Evolutionary conservation across 768 basidiomycete species (phyloP).

Genomic region (Tulasnella sp.): DNA sequence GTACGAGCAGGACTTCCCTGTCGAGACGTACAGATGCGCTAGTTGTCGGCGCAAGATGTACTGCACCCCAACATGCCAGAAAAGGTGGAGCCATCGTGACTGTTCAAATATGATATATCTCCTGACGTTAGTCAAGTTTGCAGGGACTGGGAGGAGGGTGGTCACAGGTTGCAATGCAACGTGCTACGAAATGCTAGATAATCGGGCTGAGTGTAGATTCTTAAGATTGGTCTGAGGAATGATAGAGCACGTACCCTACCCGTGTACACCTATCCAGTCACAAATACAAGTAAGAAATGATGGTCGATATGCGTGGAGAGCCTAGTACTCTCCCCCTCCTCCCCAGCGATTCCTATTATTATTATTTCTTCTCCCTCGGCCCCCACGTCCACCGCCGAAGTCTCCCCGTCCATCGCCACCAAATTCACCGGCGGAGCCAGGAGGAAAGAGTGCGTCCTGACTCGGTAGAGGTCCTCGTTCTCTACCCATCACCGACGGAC

Average conservation of each 20-base stretch:
- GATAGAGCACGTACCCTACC: too few relatives aligned
- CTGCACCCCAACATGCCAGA: too few relatives aligned
- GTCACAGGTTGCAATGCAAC: constrained; percentile 42
- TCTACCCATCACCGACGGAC: constrained; percentile 45
- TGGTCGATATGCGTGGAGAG: constrained; percentile 39
- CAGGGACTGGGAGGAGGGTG: not conserved
- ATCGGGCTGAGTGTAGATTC: constrained; percentile 50
- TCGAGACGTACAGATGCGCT: too few relatives aligned
- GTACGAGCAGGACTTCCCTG: too few relatives aligned
- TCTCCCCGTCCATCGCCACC: constrained; percentile 27
- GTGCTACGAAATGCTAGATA: constrained; percentile 62
- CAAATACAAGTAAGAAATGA: too few relatives aligned
- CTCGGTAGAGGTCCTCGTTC: constrained; percentile 31
- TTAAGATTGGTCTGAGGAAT: too few relatives aligned
- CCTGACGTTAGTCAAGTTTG: not conserved
- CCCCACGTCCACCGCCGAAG: constrained; percentile 18
- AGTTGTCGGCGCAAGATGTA: too few relatives aligned
- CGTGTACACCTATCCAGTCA: too few relatives aligned
- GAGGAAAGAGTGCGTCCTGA: constrained; percentile 27
- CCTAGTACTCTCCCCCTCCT: constrained; percentile 39
- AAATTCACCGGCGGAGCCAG: not conserved
- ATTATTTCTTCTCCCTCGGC: constrained; percentile 9
- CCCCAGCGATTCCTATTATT: constrained; percentile 20
- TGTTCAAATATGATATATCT: constrained; percentile 40
- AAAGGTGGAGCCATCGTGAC: too few relatives aligned